phyloP scores from a whole-genome alignment of 768 basidiomycete genomes.

The Strobilomyces dryophilus region DNA sequence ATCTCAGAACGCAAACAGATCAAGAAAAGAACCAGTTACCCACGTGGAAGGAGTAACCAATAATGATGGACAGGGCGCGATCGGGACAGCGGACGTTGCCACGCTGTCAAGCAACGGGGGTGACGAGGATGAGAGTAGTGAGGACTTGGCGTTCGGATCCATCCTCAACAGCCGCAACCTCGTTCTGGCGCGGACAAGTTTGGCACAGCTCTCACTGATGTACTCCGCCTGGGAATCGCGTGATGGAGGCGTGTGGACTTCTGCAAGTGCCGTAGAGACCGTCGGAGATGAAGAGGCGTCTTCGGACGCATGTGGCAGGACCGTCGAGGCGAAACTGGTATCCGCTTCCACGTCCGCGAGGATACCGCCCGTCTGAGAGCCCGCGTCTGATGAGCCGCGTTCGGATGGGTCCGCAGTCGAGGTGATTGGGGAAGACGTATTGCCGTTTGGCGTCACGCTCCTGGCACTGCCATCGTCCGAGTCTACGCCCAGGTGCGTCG shows the following conservation, averaged over 20 bases:
- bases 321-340: conserved; percentile 3
- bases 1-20: conserved; percentile 17
- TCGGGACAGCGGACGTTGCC: conserved; percentile 1
- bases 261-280: background rate
- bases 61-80: background rate
- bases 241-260: conserved; percentile 6
- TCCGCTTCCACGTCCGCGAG: conserved; percentile 1
- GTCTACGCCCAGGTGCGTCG: background rate
- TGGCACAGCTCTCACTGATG: conserved; percentile 5
- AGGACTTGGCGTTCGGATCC: conserved; percentile 6
- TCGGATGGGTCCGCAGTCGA: conserved; percentile 8
- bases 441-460: background rate
- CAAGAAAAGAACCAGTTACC: conserved; percentile 8
- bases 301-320: background rate
- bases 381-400: background rate
- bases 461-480: conserved; percentile 5
- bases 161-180: conserved; percentile 14
- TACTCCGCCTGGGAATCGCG: conserved; percentile 8
- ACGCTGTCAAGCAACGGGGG: conserved; percentile 11
- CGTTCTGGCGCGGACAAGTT: conserved; percentile 20
- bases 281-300: conserved; percentile 16
- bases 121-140: background rate
- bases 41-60: conserved; percentile 19
- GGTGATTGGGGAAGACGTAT: background rate
- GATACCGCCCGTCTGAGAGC: background rate